Conservation (phyloP, 2,329 filamentous ascomycete genomes). For the Exophiala viscosa region DNA sequence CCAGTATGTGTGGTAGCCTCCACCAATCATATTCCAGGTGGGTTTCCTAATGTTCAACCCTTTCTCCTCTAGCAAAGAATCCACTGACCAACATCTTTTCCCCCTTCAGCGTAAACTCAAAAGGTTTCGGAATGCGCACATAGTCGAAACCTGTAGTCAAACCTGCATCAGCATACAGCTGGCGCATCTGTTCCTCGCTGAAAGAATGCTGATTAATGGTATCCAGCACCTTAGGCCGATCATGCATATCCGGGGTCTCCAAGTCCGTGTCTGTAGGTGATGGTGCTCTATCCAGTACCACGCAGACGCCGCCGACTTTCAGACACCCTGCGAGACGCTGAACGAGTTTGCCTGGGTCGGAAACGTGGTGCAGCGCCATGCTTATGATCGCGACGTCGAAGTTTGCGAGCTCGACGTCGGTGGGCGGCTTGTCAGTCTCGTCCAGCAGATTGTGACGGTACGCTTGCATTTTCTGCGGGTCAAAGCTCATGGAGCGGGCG, state of each 20-base stretch:
- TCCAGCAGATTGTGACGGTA: constrained; percentile 56
- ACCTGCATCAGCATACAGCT: constrained; percentile 61
- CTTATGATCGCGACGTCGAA: constrained; percentile 66
- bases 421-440: constrained; percentile 52
- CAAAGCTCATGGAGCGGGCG: constrained; percentile 50
- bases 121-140: constrained; percentile 49
- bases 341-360: constrained; percentile 59
- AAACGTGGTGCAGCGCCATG: constrained; percentile 63
- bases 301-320: constrained; percentile 60
- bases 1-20: no score
- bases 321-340: constrained; percentile 58
- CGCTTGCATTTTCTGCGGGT: constrained; percentile 53
- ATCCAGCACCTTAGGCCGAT: constrained; percentile 43
- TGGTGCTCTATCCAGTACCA: constrained; percentile 62
- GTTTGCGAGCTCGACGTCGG: constrained; percentile 55
- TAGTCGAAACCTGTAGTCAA: constrained; percentile 56
- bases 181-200: constrained; percentile 53
- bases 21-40: no score
- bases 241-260: constrained; percentile 33
- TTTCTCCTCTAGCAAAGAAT: constrained; percentile 34
- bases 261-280: not conserved
- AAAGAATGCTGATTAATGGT: constrained; percentile 66
- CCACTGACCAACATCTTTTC: constrained; percentile 30
- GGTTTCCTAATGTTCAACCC: no score
- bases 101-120: constrained; percentile 41